Base-by-base conservation (phyloP, 768 basidiomycete species). In the Suillus subluteus region DNA sequence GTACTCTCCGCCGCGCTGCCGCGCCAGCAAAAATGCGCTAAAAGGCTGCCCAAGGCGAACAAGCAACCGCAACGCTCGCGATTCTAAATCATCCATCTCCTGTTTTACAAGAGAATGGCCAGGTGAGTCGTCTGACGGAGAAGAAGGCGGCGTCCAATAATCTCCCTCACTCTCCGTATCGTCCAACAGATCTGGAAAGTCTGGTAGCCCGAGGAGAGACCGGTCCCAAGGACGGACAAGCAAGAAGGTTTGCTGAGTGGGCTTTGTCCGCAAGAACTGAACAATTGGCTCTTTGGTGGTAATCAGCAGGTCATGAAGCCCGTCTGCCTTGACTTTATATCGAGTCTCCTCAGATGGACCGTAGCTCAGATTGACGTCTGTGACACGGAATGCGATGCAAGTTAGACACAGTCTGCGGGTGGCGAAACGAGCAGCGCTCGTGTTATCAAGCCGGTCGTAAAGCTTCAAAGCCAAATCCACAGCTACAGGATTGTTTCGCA, bases 381-480 rank as follows among this genome's bases (percentile, higher is more conserved):
- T 32, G 21, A 21, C 6, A 79, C 82, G 26, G 16, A 52, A 52
- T 32, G 8, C 5, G 8, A 52, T 52, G 26, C 52, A 52, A 52
- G 50, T 26, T 3, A 52, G 52, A 32, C 30, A 26, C 3, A 52
- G 52, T 52, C 26, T 52, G 52, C 52, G 30, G 15, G 30, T 52
- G 5, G 26, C 52, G 26, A 52, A 52, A 26, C 26, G 52, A 16
- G 30, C 12, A 50, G 48, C 23, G 35, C 35, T 35, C 6, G 35
- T 50, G 6, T 23, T 13, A 50, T 23, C 23, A 23, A 26, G 23
- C 23, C 23, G 12, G 12, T 13, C 4, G 1, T 23, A 23, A 50
- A 50, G 1, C 23, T 7, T 15, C 3, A 7, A 50, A 6, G 48
- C 48, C n/a, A 50, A 6, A 50, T 23, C 13, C 6, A n/a, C 2